A percentile compares a stretch with the other conserved stretches of the same genome.
Evolutionary conservation across 176 grass and related monocot species (phyloP).

Genomic region (Oropetium thomaeum): DNA sequence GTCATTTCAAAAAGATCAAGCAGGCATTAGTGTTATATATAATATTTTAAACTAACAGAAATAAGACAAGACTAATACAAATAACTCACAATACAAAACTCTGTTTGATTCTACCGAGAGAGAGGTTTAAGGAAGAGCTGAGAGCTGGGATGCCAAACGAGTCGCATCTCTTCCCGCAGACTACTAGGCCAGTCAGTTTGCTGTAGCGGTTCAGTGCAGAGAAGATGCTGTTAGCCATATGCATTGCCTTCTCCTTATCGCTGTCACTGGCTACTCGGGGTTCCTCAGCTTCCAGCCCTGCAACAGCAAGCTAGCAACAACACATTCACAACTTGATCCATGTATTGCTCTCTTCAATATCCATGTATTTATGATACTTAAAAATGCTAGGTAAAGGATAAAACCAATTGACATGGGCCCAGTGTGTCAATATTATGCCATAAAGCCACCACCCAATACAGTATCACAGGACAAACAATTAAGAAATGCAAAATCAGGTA

Average conservation of each 20-base stretch:
- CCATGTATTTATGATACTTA: neutral
- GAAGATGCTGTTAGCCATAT: conserved; percentile 62
- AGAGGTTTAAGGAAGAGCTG: conserved; percentile 75
- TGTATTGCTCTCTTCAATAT: neutral
- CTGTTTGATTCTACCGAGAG: conserved; percentile 99
- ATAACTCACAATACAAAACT: conserved; percentile 99
- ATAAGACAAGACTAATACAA: conserved; percentile 7
- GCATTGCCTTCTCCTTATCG: conserved; percentile 71
- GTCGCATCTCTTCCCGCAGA: conserved; percentile 61
- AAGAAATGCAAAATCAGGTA: conserved; percentile 10
- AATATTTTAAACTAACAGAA: neutral
- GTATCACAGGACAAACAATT: neutral
- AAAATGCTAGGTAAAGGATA: neutral
- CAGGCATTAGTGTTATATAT: neutral
- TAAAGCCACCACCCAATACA: neutral
- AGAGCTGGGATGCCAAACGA: conserved; percentile 59
- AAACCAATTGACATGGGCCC: neutral
- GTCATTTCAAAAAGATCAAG: conserved; percentile 35
- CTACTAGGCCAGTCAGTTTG: conserved; percentile 76
- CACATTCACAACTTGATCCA: conserved; percentile 51
- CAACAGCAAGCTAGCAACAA: conserved; percentile 80
- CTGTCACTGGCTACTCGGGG: conserved; percentile 43
- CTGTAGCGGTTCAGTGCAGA: conserved; percentile 60
- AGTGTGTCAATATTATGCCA: neutral
- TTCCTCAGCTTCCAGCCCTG: conserved; percentile 71